A percentile compares a stretch with the other conserved stretches of the same genome.
phyloP scores from a whole-genome alignment of 2,329 filamentous ascomycete genomes.

The Fusarium stilboides region DNA sequence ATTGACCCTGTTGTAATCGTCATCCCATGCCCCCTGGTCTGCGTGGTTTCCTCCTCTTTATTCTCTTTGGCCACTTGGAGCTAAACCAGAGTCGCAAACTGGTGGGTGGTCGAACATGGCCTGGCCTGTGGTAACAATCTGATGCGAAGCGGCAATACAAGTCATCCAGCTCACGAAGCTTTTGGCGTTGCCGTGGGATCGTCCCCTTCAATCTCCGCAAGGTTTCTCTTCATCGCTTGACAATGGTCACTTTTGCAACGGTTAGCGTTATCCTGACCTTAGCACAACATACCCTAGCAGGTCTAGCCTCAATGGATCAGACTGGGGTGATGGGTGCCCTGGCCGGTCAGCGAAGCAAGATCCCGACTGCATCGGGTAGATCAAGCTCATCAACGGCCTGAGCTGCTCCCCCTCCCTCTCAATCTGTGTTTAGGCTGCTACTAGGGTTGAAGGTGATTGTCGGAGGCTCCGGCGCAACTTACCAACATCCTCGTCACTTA shows the following conservation, averaged over 20 bases:
- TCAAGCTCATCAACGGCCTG: constrained; percentile 36
- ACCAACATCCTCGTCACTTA: constrained; percentile 98
- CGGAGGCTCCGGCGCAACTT: constrained; percentile 57
- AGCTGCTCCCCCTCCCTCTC: constrained; percentile 24
- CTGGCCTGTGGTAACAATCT: constrained; percentile 39
- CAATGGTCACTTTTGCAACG: constrained; percentile 63
- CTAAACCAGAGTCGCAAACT: constrained; percentile 34
- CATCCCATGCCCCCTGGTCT: constrained; percentile 27
- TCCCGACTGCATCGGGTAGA: constrained; percentile 44
- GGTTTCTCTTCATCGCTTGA: constrained; percentile 76
- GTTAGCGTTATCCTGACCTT: constrained; percentile 48
- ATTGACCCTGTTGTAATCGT: constrained; percentile 42
- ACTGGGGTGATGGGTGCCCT: constrained; percentile 28
- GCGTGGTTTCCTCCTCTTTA: constrained; percentile 35
- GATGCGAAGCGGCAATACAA: constrained; percentile 45
- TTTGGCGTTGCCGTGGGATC: constrained; percentile 38
- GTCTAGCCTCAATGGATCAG: constrained; percentile 29
- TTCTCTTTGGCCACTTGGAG: constrained; percentile 32
- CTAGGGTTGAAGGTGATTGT: constrained; percentile 22
- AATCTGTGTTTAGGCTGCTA: constrained; percentile 26
- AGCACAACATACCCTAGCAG: constrained; percentile 29
- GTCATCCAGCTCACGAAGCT: constrained; percentile 37
- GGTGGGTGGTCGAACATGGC: constrained; percentile 32
- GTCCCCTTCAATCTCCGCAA: constrained; percentile 44
- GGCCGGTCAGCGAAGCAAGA: constrained; percentile 40